Conservation (phyloP, 2,329 filamentous ascomycete species). For the Trichoderma sp. region DNA sequence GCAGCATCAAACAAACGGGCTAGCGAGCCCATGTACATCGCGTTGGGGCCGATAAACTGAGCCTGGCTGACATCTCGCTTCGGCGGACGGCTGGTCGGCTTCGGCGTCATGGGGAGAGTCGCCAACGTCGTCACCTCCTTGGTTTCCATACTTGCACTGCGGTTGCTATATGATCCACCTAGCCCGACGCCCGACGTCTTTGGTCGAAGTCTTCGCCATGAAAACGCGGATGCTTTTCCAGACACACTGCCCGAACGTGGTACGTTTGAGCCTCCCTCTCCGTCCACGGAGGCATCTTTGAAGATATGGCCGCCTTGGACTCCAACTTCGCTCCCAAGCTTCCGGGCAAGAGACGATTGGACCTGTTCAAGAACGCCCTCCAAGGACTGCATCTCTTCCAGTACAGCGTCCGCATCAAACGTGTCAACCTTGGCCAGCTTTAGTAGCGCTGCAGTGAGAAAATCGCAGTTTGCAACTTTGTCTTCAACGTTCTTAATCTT, state of each 20-base stretch:
- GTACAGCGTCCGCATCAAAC: conserved; percentile 84
- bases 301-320: conserved; percentile 75
- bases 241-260: conserved; percentile 63
- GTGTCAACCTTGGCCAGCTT: conserved; percentile 84
- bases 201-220: conserved; percentile 85
- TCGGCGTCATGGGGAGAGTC: conserved; percentile 74
- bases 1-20: conserved; percentile 90
- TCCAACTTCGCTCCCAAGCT: conserved; percentile 90
- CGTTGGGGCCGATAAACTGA: conserved; percentile 79
- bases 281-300: conserved; percentile 64
- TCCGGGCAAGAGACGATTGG: conserved; percentile 73
- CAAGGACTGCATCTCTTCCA: conserved; percentile 91
- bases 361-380: conserved; percentile 86
- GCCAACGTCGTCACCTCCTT: conserved; percentile 58
- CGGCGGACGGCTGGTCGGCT: conserved; percentile 65
- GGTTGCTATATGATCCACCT: conserved; percentile 49
- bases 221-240: conserved; percentile 70
- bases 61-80: conserved; percentile 71
- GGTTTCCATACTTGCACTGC: conserved; percentile 30
- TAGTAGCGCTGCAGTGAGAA: conserved; percentile 82
- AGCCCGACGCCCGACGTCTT: conserved; percentile 78
- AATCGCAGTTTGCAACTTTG: conserved; percentile 88
- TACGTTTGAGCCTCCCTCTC: conserved; percentile 43
- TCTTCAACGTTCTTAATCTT: conserved; percentile 91
- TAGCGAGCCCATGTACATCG: conserved; percentile 87